phyloP scores from a whole-genome alignment of 306 rosid genomes.

The Cicer pinnatifidum region DNA sequence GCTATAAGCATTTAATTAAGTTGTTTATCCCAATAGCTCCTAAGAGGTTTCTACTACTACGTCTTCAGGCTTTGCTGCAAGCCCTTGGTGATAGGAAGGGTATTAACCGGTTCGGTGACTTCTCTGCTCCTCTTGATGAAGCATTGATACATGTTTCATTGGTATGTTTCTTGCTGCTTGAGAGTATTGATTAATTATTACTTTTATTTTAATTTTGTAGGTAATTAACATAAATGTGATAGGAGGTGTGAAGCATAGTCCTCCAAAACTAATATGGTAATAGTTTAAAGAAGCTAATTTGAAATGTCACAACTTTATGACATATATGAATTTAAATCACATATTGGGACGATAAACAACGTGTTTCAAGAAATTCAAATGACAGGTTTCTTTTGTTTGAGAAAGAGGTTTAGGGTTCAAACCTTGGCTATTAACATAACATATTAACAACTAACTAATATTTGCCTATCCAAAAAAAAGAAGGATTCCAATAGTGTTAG shows the following conservation, averaged over 20 bases:
- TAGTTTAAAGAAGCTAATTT: not conserved
- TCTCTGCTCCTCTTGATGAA: constrained; percentile 93
- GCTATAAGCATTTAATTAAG: too few relatives aligned
- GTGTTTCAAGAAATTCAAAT: not conserved
- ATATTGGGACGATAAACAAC: not conserved
- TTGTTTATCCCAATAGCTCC: too few relatives aligned
- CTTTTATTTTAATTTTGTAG: not conserved
- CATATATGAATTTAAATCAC: not conserved
- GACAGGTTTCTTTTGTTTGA: not conserved
- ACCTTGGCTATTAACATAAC: too few relatives aligned
- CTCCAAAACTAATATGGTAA: not conserved
- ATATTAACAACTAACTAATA: too few relatives aligned
- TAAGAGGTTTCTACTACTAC: constrained; percentile 35
- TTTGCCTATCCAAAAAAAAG: too few relatives aligned
- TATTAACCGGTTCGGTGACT: constrained; percentile 82
- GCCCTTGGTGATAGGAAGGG: constrained; percentile 94
- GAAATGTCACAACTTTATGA: not conserved
- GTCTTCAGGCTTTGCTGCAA: constrained; percentile 71
- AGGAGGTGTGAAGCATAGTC: constrained; percentile 10
- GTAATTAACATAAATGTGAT: not conserved
- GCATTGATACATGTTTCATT: constrained; percentile 79
- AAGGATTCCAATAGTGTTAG: not conserved
- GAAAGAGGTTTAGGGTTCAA: too few relatives aligned
- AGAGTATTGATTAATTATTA: not conserved
- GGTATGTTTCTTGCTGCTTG: constrained; percentile 51